Evolutionary conservation across 2,329 filamentous ascomycete species (phyloP), one percentile per base, ranked within the genome.

Genomic region (Colletotrichum tabaci): DNA sequence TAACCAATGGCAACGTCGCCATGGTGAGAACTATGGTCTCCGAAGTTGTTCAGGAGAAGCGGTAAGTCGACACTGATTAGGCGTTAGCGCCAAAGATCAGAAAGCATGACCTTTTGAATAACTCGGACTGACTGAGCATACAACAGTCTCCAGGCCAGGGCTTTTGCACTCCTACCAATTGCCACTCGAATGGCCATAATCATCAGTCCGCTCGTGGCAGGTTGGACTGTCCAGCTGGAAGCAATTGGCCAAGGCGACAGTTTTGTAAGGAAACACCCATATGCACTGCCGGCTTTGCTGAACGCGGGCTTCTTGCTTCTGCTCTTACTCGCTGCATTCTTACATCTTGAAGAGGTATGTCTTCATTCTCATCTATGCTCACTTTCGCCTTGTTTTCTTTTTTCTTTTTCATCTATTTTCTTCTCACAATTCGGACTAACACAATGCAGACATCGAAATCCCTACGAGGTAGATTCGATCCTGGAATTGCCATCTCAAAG

Each of bases 11-110:
- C 46, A 69, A 65, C 23, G 53, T 60, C 3, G 66, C 61, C 10
- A 65, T 56, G 3, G 56, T 69, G 8, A 46, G 66, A 1, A 69
- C 66, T 2, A 60, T 69, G 61, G 66, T 69, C 13, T 69, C 66
- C 4, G 66, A 69, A 30, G 66, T 69, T 10, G 66, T 69, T 2
- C 53, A 30, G 4, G 53, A 66, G 12, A 69, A 69, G 26, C 26
- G 46, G 61, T 60, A 3, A 21, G 49, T 56, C 3, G 23, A 23
- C 1, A 13, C 8, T 4, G 6, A 6, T 13, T n/a, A 23, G 23
- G 23, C 23, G 3, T 23, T 2, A 3, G 23, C 23, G 23, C 23
- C 23, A 23, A 23, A 23, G 23, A 23, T 23, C 3, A 23, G 23
- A 23, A 23, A 23, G 23, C 23, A 23, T 23, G 23, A 2, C 23